These are phyloP conservation scores for Penicillium canariense DNA, from an alignment of 495 filamentous ascomycete genomes.

Conservation along the genomic window DNA sequence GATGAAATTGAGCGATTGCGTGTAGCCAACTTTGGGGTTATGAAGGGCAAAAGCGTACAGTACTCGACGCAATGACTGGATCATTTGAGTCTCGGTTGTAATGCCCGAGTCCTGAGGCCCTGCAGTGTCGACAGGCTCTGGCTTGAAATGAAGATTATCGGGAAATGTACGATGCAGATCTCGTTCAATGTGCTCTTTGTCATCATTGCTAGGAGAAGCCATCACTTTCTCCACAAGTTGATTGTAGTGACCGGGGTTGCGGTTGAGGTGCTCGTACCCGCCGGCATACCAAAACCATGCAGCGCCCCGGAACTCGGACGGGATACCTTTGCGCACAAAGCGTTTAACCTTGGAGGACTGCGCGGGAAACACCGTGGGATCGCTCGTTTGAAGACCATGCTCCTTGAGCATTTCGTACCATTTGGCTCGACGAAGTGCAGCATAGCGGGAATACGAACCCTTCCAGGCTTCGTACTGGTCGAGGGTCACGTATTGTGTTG, in stretches of 20 bases:
- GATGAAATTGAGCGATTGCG: conserved; percentile 95
- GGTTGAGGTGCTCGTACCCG: conserved; percentile 70
- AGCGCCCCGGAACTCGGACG: conserved; percentile 84
- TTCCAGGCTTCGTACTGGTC: conserved; percentile 85
- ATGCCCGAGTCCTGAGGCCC: conserved; percentile 31
- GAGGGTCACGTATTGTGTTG: conserved; percentile 71
- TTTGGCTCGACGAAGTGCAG: conserved; percentile 70
- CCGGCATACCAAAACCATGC: conserved; percentile 99
- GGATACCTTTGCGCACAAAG: conserved; percentile 93
- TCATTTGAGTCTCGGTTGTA: conserved; percentile 68
- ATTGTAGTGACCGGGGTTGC: conserved; percentile 72
- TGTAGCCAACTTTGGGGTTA: conserved; percentile 89
- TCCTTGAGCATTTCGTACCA: conserved; percentile 78
- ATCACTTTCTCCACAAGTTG: conserved; percentile 63
- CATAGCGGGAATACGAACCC: conserved; percentile 61
- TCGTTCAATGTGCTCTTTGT: conserved; percentile 90
- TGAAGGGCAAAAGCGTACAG: conserved; percentile 87
- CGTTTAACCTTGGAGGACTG: conserved; percentile 80
- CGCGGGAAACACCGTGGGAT: conserved; percentile 74
- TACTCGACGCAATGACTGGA: conserved; percentile 77
- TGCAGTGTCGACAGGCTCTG: conserved; percentile 46
- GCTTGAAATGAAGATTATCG: conserved; percentile 90
- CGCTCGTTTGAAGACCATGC: conserved; percentile 66
- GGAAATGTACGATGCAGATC: conserved; percentile 95
- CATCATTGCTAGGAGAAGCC: conserved; percentile 59